Conservation (phyloP, 1,284 basidiomycete species). For the Microbotryum lychnidis-dioicae region DNA sequence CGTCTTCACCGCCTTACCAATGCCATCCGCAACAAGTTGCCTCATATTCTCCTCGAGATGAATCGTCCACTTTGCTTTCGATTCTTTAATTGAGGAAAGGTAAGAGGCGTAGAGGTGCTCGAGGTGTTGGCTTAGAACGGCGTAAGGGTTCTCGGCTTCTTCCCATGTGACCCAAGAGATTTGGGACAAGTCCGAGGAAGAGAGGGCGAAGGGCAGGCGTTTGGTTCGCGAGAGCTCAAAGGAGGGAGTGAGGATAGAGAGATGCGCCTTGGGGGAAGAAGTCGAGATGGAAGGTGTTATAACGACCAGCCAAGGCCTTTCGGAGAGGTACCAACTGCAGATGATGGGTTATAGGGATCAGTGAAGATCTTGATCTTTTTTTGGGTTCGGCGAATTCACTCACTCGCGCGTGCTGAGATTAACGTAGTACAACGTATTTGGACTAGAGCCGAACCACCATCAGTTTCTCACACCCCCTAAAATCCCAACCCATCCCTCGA, state of each 20-base stretch:
- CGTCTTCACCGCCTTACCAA: constrained; percentile 38
- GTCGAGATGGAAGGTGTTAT: constrained; percentile 45
- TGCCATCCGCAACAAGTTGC: constrained; percentile 47
- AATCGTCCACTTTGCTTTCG: constrained; percentile 41
- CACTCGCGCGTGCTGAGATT: constrained; percentile 48
- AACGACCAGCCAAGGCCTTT: constrained; percentile 65
- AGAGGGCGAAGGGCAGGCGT: constrained; percentile 46
- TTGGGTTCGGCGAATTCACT: too few relatives aligned
- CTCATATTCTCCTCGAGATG: constrained; percentile 55
- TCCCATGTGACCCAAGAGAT: constrained; percentile 60
- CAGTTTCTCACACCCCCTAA: neutral
- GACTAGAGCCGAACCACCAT: constrained; percentile 21
- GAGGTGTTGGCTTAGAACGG: constrained; percentile 49
- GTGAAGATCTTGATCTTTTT: neutral
- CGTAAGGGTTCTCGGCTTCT: constrained; percentile 63
- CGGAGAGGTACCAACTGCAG: constrained; percentile 56
- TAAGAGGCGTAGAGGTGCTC: constrained; percentile 28
- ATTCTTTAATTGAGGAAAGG: neutral
- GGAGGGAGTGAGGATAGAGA: constrained; percentile 61
- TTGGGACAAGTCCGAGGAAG: constrained; percentile 41
- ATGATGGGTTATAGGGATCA: constrained; percentile 38
- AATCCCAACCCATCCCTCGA: neutral
- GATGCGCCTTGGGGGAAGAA: constrained; percentile 39
- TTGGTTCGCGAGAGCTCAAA: constrained; percentile 68
- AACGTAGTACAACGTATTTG: constrained; percentile 60